Evolutionary conservation across 2,329 filamentous ascomycete genomes (phyloP).

Genomic region (Clarireedia hainanense): DNA sequence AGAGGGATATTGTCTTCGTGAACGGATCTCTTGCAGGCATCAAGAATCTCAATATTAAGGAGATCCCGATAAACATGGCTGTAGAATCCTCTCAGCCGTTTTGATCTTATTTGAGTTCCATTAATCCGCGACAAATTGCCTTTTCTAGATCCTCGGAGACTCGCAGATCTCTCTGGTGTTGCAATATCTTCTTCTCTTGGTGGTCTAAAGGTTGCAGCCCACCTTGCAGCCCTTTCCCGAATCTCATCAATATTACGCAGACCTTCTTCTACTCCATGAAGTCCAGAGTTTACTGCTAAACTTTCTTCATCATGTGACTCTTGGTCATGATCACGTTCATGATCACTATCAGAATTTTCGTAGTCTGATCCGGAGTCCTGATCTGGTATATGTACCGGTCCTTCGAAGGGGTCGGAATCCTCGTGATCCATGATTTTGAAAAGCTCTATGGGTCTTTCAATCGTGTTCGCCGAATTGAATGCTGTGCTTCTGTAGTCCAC

Average conservation of each 20-base stretch:
- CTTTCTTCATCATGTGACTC: constrained; percentile 10
- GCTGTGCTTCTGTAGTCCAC: constrained; percentile 8
- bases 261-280: not conserved
- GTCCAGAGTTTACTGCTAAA: not conserved
- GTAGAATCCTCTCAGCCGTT: constrained; percentile 34
- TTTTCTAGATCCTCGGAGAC: constrained; percentile 12
- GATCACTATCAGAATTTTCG: constrained; percentile 17
- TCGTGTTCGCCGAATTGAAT: constrained; percentile 11
- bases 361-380: constrained; percentile 25
- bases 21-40: constrained; percentile 34
- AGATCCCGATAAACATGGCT: constrained; percentile 42
- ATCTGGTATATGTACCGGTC: constrained; percentile 5
- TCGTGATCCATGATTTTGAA: constrained; percentile 15
- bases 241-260: constrained; percentile 10
- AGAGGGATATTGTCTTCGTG: constrained; percentile 27
- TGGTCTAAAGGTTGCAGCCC: constrained; percentile 24
- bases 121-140: constrained; percentile 12
- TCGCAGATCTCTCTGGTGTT: constrained; percentile 12
- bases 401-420: constrained; percentile 8
- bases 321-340: constrained; percentile 10
- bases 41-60: constrained; percentile 50
- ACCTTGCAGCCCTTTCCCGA: constrained; percentile 15
- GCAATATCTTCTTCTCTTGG: constrained; percentile 20
- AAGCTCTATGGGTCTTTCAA: constrained; percentile 11
- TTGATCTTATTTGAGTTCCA: constrained; percentile 17